Evolutionary conservation across 2,329 filamentous ascomycete genomes (phyloP), one percentile per base, ranked within the genome.

Genomic region (Geosmithia putterillii): DNA sequence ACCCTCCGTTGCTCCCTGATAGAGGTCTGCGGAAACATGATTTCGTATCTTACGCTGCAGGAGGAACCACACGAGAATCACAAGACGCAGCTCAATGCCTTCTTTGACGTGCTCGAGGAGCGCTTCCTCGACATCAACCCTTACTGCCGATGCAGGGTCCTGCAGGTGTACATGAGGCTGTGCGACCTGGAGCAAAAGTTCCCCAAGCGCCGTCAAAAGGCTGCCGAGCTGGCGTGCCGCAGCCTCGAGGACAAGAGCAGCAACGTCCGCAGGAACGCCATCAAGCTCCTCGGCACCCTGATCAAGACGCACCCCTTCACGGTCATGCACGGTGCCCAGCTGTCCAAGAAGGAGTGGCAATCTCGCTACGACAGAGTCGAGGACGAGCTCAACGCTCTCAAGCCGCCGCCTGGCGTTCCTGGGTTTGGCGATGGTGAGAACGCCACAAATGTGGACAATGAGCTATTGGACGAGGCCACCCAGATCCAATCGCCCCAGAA

Each of bases 211-310:
- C 75, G 92, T 47, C 89, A 95, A 59, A 83, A 76, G 56, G 90
- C 83, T 4, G 85, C 90, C 2, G 87, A 95, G 58, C 70, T 95
- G 21, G 89, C 92, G 1, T 81, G 85, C 45, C 78, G 86, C 52
- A 96, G 90, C 60, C 70, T 98, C 3, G 86, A 95, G 60, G 94
- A 98, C 66, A 96, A 94, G 71, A 96, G 90, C 65, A 98, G 92
- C 63, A 94, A 96, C 54, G 92, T 98, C 25, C 77, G 92, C 48
- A 78, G 89, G 46, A 96, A 96, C 58, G 89, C 92, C 2, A 92
- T 98, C 59, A 96, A 95, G 62, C 68, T 98, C 7, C 72, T 98
- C 1, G 85, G 82, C 6, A 84, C 84, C 38, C 70, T 98, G 7
- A 86, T 98, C 53, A 87, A 89, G 48, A 95, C 89, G 0, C 92